These are phyloP conservation scores for Aspergillus glaucus DNA, from an alignment of 2,329 filamentous ascomycete genomes.

Conservation along the genomic window DNA sequence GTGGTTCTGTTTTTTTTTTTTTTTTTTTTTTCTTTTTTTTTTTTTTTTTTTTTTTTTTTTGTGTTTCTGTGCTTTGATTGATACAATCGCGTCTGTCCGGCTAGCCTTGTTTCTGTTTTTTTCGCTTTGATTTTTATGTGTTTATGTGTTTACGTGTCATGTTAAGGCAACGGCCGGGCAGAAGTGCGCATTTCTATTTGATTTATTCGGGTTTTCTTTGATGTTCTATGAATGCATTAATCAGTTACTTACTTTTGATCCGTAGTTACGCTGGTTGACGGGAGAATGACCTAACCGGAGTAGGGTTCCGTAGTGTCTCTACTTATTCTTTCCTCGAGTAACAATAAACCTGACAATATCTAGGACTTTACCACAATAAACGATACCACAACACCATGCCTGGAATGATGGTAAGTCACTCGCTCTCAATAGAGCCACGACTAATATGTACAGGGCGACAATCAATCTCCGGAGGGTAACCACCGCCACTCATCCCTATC, in stretches of 20 bases:
- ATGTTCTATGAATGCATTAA: neutral
- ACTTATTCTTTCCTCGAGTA: neutral
- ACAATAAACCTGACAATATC: neutral
- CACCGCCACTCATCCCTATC: neutral
- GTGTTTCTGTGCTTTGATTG: conserved; percentile 29
- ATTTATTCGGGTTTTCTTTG: conserved; percentile 13
- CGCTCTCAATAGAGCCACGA: neutral
- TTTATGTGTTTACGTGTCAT: conserved; percentile 12
- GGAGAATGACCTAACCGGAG: neutral
- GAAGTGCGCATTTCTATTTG: conserved; percentile 40
- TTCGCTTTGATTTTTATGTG: conserved; percentile 11
- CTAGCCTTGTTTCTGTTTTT: conserved; percentile 18
- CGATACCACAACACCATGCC: conserved; percentile 6
- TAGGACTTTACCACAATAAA: neutral
- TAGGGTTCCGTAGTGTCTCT: neutral
- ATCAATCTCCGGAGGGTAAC: conserved; percentile 6
- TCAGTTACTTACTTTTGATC: no score
- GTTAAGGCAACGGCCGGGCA: conserved; percentile 32
- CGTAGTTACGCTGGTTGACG: neutral
- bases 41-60: conserved; percentile 1
- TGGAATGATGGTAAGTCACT: conserved; percentile 8
- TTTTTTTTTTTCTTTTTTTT: conserved; percentile 4
- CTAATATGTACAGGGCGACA: conserved; percentile 6
- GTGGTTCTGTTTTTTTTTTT: neutral
- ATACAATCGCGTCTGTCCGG: conserved; percentile 44